phyloP scores from a whole-genome alignment of 805 yeast species.

The Debaryomyces hansenii region DNA sequence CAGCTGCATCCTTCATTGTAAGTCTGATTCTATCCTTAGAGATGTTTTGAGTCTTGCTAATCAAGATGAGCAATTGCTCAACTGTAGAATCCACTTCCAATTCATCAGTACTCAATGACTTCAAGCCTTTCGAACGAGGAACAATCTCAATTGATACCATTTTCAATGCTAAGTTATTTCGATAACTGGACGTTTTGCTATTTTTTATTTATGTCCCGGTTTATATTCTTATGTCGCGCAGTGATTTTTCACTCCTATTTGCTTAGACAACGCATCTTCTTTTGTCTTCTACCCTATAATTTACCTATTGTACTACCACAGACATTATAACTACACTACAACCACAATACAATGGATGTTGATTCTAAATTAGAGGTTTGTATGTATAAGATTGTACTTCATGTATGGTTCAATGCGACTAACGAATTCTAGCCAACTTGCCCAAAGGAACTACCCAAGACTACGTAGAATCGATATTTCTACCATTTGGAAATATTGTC shows the following conservation, averaged over 20 bases:
- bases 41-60: conserved; percentile 47
- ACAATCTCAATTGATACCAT: conserved; percentile 53
- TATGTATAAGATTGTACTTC: conserved; percentile 1
- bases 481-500: conserved; percentile 10
- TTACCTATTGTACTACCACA: too few relatives aligned
- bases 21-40: conserved; percentile 27
- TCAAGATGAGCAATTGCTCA: conserved; percentile 41
- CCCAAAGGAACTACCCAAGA: conserved; percentile 6
- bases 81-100: conserved; percentile 31
- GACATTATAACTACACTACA: too few relatives aligned
- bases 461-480: conserved; percentile 7
- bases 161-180: background rate
- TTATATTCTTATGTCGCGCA: too few relatives aligned
- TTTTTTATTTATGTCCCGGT: too few relatives aligned
- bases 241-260: too few relatives aligned
- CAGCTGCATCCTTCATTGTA: conserved; percentile 19
- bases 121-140: conserved; percentile 61
- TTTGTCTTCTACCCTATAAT: too few relatives aligned
- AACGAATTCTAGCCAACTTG: conserved; percentile 7
- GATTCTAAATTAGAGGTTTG: conserved; percentile 2
- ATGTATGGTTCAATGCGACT: background rate
- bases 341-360: background rate
- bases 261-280: too few relatives aligned
- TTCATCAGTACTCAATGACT: conserved; percentile 45
- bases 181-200: too few relatives aligned